Evolutionary conservation across 1,284 basidiomycete species (phyloP).

Genomic region (Agroathelia rolfsii): DNA sequence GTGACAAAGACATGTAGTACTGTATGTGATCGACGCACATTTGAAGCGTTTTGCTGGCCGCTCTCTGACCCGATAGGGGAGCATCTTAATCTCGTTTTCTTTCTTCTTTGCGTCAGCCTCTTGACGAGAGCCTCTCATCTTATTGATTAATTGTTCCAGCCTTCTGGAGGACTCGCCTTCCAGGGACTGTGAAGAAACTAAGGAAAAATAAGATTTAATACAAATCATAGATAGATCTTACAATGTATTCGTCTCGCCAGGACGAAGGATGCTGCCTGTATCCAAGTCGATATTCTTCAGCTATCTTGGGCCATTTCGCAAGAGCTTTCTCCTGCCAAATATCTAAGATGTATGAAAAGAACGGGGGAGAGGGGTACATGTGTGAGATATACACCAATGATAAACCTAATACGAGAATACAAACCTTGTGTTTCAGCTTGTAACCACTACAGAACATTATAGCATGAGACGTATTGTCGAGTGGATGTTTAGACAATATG

Average conservation of each 20-base stretch:
- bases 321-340: slow-evolving; percentile 61
- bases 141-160: slow-evolving; percentile 48
- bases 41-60: slow-evolving; percentile 50
- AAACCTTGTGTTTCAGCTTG: slow-evolving; percentile 48
- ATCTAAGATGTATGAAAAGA: slow-evolving; percentile 30
- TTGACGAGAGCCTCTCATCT: slow-evolving; percentile 51
- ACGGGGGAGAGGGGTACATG: slow-evolving; percentile 9
- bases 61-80: no score
- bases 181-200: slow-evolving; percentile 30
- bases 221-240: slow-evolving; percentile 24
- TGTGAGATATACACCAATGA: slow-evolving; percentile 6
- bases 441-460: slow-evolving; percentile 35
- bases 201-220: slow-evolving; percentile 9
- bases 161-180: slow-evolving; percentile 46
- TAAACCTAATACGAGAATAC: slow-evolving; percentile 10
- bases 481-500: slow-evolving; percentile 7
- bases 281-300: slow-evolving; percentile 32
- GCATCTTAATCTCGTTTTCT: slow-evolving; percentile 62
- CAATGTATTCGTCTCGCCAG: slow-evolving; percentile 64
- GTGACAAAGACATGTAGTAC: slow-evolving; percentile 8
- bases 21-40: slow-evolving; percentile 16
- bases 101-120: slow-evolving; percentile 63
- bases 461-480: slow-evolving; percentile 9
- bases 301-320: slow-evolving; percentile 42
- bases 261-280: slow-evolving; percentile 37